Conservation (phyloP, 208 protist species). For the Trypanosoma lewisi region DNA sequence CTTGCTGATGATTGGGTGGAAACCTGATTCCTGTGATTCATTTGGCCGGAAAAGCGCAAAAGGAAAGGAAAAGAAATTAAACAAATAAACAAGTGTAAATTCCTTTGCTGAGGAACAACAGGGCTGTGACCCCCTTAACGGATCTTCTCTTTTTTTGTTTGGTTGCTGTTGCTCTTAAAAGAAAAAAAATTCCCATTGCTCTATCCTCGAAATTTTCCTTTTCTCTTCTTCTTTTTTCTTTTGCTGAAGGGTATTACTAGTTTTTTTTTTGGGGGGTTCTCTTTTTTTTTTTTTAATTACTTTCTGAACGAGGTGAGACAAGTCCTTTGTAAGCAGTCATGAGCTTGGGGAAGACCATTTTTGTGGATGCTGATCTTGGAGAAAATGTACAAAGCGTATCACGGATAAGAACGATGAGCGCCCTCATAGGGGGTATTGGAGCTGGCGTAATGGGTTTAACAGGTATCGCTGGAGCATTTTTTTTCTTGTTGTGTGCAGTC, state of each 20-base stretch:
- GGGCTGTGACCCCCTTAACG: too few relatives aligned
- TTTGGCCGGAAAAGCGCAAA: too few relatives aligned
- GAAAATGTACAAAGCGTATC: constrained; percentile 64
- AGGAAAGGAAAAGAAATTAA: too few relatives aligned
- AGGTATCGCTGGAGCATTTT: constrained; percentile 59
- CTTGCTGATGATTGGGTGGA: not conserved
- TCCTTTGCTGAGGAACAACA: not conserved
- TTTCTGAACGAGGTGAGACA: constrained; percentile 1
- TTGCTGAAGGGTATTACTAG: not conserved
- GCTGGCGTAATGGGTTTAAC: constrained; percentile 79
- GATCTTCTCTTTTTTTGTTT: too few relatives aligned
- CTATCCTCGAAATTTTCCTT: not conserved
- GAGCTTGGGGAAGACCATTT: constrained; percentile 48
- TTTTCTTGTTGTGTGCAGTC: constrained; percentile 57
- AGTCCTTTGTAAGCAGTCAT: constrained; percentile 24
- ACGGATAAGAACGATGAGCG: constrained; percentile 72
- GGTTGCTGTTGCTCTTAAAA: too few relatives aligned
- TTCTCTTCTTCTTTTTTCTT: not conserved
- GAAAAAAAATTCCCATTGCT: too few relatives aligned
- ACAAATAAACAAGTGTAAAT: not conserved
- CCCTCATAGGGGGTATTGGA: constrained; percentile 66
- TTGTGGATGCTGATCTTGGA: constrained; percentile 44
- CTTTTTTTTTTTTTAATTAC: constrained; percentile 5
- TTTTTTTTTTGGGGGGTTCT: constrained; percentile 23
- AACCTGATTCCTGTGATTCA: not conserved